A percentile compares a stretch with the other conserved stretches of the same genome.
These are phyloP conservation scores for Mortierella sp. DNA, from an alignment of 371 early-diverging fungal genomes.

Conservation along the genomic window DNA sequence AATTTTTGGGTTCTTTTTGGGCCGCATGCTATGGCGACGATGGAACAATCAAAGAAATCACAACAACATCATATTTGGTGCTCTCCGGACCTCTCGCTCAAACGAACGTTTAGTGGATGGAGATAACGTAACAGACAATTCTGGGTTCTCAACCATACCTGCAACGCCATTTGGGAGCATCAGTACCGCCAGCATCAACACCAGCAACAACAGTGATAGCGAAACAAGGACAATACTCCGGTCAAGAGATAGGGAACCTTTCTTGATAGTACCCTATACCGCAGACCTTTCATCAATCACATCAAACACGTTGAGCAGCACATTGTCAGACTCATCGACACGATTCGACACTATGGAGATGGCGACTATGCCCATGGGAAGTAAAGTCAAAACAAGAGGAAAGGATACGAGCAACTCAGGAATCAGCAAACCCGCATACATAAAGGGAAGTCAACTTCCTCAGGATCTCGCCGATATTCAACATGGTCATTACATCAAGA, in stretches of 20 bases:
- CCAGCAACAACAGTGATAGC: not conserved
- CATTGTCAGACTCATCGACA: not conserved
- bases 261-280: slow-evolving; percentile 26
- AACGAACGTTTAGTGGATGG: slow-evolving; percentile 13
- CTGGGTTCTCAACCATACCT: not conserved
- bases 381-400: not conserved
- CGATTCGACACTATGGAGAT: not conserved
- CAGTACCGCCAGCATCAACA: not conserved
- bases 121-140: not conserved
- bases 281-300: slow-evolving; percentile 8
- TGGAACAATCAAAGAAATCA: not conserved
- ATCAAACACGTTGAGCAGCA: not conserved
- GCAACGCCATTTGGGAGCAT: not conserved
- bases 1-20: slow-evolving; percentile 1
- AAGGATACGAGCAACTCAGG: not conserved
- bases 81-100: slow-evolving; percentile 1
- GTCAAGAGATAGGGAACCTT: slow-evolving; percentile 11
- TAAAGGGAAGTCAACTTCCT: slow-evolving; percentile 20
- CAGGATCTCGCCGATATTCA: slow-evolving; percentile 29
- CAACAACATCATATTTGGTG: not conserved
- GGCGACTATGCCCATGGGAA: not conserved
- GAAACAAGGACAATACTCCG: not conserved
- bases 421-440: not conserved
- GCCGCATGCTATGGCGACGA: not conserved
- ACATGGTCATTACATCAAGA: slow-evolving; percentile 22